A percentile compares a stretch with the other conserved stretches of the same genome.
phyloP scores from a whole-genome alignment of 2,329 filamentous ascomycete species.

The Ophiocordyceps unilateralis region DNA sequence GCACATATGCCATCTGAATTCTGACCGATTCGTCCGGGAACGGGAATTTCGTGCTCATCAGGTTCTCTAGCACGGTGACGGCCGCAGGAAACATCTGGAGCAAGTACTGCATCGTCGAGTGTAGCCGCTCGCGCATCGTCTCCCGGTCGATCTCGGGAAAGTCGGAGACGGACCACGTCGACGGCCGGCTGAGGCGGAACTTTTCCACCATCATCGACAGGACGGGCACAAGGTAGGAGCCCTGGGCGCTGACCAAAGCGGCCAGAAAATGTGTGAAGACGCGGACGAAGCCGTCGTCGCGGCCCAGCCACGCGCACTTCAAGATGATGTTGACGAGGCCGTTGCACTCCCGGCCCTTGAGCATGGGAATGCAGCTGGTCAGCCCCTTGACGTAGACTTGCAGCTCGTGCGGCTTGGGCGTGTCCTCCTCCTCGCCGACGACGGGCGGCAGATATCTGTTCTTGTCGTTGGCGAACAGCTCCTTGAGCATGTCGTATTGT shows the following conservation, averaged over 20 bases:
- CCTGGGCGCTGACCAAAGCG: slow-evolving; percentile 66
- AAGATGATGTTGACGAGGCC: slow-evolving; percentile 41
- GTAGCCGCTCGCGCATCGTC: slow-evolving; percentile 55
- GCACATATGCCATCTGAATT: slow-evolving; percentile 73
- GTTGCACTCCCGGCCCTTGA: slow-evolving; percentile 40
- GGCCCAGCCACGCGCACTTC: slow-evolving; percentile 46
- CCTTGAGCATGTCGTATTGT: slow-evolving; percentile 43
- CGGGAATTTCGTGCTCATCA: slow-evolving; percentile 55
- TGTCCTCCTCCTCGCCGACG: slow-evolving; percentile 28
- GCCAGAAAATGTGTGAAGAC: slow-evolving; percentile 52
- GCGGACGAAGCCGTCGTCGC: slow-evolving; percentile 46
- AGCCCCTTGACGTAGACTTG: slow-evolving; percentile 46
- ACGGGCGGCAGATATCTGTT: slow-evolving; percentile 21
- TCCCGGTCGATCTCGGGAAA: slow-evolving; percentile 43
- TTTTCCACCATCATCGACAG: slow-evolving; percentile 68
- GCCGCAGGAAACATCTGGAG: slow-evolving; percentile 69
- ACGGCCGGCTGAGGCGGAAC: slow-evolving; percentile 39
- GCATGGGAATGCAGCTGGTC: slow-evolving; percentile 39
- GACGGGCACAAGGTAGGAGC: slow-evolving; percentile 56
- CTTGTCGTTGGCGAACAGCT: slow-evolving; percentile 35
- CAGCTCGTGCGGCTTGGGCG: slow-evolving; percentile 35
- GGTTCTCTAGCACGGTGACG: slow-evolving; percentile 47
- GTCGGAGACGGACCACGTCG: slow-evolving; percentile 29
- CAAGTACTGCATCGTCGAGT: slow-evolving; percentile 59
- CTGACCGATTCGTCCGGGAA: slow-evolving; percentile 60